Evolutionary conservation across 768 basidiomycete genomes (phyloP), one percentile per base, ranked within the genome.

Genomic region (Lactifluus volemus): DNA sequence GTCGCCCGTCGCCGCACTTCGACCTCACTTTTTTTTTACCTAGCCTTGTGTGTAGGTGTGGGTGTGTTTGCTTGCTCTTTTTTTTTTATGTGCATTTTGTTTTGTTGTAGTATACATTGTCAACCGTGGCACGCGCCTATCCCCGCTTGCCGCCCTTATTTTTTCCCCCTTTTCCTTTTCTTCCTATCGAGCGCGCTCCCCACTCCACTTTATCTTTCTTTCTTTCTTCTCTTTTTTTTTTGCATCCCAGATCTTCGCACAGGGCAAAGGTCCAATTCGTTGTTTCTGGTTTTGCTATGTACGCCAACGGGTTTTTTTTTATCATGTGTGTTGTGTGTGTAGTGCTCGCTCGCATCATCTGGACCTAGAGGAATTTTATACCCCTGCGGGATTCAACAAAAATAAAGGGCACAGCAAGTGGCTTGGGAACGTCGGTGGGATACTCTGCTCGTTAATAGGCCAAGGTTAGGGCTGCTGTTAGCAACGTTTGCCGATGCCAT

Each of bases 361-460:
- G 57, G 57, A 58, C 49, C 25, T 51, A 51, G 57, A 58, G 32
- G 57, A 50, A 58, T 42, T 36, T 36, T 50, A 52, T 58, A 52
- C 57, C 57, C 57, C 36, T 34, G 53, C 41, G 17, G 29, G 53
- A 25, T 25, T 25, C 21, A 4, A 25, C 21, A 47, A 47, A 45
- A 45, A 19, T 7, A 5, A 45, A 7, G 2, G 25, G 25, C 15
- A 42, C 41, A 17, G 12, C 25, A 25, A 25, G 25, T 25, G 25
- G 25, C 25, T 25, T 25, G 25, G 25, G 25, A 25, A 25, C 25
- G 2, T 25, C 2, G 25, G 38, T 12, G 38, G 38, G 12, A 5
- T 39, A 5, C 38, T 39, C 11, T 39, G 11, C 14, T 39, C 38
- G 11, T 39, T 39, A 12, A 25, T 25, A 25, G 25, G 25, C 25